phyloP scores from a whole-genome alignment of 2,329 filamentous ascomycete species.

The Ceratocystis huliohia region DNA sequence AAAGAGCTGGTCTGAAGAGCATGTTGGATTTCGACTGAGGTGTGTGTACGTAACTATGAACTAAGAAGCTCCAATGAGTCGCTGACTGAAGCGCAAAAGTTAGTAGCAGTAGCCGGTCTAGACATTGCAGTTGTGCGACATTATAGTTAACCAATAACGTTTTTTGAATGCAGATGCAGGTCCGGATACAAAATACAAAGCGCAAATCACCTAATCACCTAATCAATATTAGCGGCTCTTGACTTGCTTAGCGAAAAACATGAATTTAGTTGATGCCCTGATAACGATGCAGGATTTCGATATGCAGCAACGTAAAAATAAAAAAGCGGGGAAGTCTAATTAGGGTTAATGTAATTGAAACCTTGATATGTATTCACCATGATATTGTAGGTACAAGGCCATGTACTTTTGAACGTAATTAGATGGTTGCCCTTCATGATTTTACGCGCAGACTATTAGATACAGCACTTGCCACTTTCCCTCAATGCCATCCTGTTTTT shows the following conservation, averaged over 20 bases:
- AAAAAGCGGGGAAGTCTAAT: not conserved
- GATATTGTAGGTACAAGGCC: no score
- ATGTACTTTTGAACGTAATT: not conserved
- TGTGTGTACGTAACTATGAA: not conserved
- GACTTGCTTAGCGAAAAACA: not conserved
- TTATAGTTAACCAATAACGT: not conserved
- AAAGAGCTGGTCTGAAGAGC: constrained; percentile 38
- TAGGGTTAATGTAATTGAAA: not conserved
- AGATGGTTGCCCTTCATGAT: not conserved
- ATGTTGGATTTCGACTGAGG: constrained; percentile 16
- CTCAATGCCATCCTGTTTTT: not conserved
- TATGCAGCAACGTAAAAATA: not conserved
- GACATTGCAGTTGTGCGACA: not conserved
- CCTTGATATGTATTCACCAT: not conserved
- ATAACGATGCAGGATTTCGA: not conserved
- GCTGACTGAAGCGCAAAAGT: not conserved
- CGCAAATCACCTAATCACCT: not conserved
- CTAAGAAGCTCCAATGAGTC: not conserved
- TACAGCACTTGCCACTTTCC: not conserved
- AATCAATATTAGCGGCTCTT: not conserved
- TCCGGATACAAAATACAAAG: not conserved
- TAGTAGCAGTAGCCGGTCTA: not conserved
- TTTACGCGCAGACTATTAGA: not conserved
- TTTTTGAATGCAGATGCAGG: no score
- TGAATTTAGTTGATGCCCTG: not conserved